A percentile compares a stretch with the other conserved stretches of the same genome.
These are phyloP conservation scores for Umbelopsis sp. DNA, from an alignment of 192 early-diverging fungal species.

Conservation along the genomic window DNA sequence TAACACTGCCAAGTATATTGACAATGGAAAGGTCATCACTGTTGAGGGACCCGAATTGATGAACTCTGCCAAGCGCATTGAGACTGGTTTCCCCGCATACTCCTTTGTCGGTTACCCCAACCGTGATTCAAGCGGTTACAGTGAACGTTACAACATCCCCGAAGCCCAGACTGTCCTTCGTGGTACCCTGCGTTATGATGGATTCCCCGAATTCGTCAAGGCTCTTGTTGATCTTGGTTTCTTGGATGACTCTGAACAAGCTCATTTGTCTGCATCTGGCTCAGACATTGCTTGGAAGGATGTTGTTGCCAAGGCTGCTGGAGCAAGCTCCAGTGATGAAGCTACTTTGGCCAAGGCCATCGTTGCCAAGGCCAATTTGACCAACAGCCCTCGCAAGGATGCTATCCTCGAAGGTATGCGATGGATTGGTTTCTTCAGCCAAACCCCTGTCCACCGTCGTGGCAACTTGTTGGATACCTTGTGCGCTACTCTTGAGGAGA, in stretches of 20 bases:
- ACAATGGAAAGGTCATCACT: constrained; percentile 87
- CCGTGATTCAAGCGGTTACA: constrained; percentile 95
- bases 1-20: constrained; percentile 90
- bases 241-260: constrained; percentile 73
- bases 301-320: constrained; percentile 67
- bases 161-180: constrained; percentile 92
- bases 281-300: constrained; percentile 78
- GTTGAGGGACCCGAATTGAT: constrained; percentile 85
- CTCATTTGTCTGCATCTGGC: constrained; percentile 56
- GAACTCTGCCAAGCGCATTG: constrained; percentile 89
- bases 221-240: constrained; percentile 92
- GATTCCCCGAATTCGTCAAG: constrained; percentile 97
- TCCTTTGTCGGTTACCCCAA: constrained; percentile 96
- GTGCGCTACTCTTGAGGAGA: constrained; percentile 94
- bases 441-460: constrained; percentile 59
- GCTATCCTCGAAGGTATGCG: constrained; percentile 75
- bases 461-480: constrained; percentile 89
- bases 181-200: constrained; percentile 95
- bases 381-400: constrained; percentile 56
- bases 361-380: constrained; percentile 65
- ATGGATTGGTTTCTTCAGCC: constrained; percentile 89
- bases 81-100: constrained; percentile 91
- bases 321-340: constrained; percentile 23
- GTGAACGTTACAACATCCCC: constrained; percentile 92
- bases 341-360: constrained; percentile 64